Base-by-base conservation (phyloP, 192 early-diverging fungal genomes). In the Coemansia javaensis region DNA sequence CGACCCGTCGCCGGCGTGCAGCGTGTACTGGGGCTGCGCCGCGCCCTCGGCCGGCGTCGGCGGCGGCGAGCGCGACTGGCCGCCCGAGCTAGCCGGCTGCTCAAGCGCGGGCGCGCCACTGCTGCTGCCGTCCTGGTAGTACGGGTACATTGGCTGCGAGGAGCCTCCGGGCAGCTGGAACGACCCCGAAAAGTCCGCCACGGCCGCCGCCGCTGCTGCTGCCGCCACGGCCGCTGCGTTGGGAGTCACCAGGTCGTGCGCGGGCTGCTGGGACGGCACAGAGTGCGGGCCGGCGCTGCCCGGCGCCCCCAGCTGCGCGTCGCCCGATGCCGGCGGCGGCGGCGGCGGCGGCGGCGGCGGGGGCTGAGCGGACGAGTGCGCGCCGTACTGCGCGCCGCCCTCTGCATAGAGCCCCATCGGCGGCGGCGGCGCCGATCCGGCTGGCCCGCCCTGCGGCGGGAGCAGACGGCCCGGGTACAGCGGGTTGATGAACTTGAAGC, bases 401-500 rank as follows among this genome's bases (percentile, higher is more conserved):
- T 59, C 27, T 2, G 36, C 33, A 44, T 59, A 63, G 23, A 63
- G 46, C 15, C 46, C 32, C 31, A 43, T 43, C 4, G 52, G 32
- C 3, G 34, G 11, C 4, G 35, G 45, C 6, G 56, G 53, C 0
- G 59, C 25, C 0, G 58, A 47, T 17, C 46, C 59, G 8, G 36
- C 32, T 11, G 32, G 20, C 4, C 18, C 38, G 13, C 30, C 23
- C 42, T 57, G 59, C 5, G 57, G 33, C 17, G 60, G 53, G 4
- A 74, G 30, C n/a, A 66, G 41, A 11, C 70, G 70, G 14, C 53
- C 58, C 1, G 49, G 47, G 25, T 74, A 74, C 30, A 66, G 46
- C n/a, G 63, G 62, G 40, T 33, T 74, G 50, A 74, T 74, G 23
- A 74, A 66, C 59, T 74, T 74, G 44, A 74, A 62, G 22, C 52